Conservation (phyloP, 176 grass and related monocot genomes). For the Hsuehochloa calcarea region DNA sequence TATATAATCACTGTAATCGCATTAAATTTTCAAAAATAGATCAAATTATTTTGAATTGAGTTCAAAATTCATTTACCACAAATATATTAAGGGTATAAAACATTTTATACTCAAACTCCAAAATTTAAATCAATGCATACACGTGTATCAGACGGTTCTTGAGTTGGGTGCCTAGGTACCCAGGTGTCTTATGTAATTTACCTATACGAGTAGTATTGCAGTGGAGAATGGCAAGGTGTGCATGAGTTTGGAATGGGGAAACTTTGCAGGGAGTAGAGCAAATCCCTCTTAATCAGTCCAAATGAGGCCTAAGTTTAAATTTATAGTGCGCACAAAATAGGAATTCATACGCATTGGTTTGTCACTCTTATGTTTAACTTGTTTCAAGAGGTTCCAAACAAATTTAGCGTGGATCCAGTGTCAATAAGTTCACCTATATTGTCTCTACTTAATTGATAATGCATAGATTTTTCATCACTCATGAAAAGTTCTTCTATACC, state of each 20-base stretch:
- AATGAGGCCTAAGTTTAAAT: background rate
- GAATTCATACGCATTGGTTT: background rate
- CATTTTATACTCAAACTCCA: background rate
- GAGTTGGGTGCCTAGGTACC: background rate
- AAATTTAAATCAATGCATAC: background rate
- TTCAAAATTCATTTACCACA: background rate
- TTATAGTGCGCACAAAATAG: background rate
- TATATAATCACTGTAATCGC: background rate
- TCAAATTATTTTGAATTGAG: background rate
- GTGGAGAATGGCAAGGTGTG: background rate
- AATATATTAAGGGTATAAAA: background rate
- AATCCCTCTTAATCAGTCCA: background rate
- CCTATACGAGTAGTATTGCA: background rate
- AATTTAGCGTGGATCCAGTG: background rate
- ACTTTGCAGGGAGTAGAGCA: background rate
- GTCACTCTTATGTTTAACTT: background rate
- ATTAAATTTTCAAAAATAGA: background rate
- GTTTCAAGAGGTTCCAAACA: background rate
- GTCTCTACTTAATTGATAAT: background rate
- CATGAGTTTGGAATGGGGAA: background rate
- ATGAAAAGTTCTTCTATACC: background rate
- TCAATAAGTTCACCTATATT: background rate
- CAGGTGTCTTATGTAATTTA: too few species aligned
- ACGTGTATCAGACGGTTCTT: background rate
- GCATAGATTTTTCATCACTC: background rate